Conservation (phyloP, 176 grass and related monocot genomes). For the Juncus inflexus region DNA sequence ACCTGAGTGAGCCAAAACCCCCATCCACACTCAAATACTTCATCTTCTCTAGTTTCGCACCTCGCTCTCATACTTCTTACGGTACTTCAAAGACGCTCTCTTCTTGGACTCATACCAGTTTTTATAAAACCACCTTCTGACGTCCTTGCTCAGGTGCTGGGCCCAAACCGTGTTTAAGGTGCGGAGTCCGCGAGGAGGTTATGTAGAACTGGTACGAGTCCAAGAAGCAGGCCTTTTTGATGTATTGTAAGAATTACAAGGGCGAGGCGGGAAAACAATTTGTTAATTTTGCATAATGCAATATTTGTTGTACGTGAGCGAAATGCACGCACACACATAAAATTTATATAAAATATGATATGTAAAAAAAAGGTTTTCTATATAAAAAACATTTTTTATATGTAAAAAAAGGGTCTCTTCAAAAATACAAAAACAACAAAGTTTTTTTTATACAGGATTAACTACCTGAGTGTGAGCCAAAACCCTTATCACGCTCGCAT, state of each 20-base stretch:
- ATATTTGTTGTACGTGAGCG: too few relatives aligned
- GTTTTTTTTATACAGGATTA: too few relatives aligned
- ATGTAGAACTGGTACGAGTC: too few relatives aligned
- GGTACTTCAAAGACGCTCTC: conserved; percentile 80
- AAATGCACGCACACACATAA: too few relatives aligned
- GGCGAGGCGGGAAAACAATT: too few relatives aligned
- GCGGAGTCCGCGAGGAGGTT: conserved; percentile 44
- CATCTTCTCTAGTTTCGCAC: conserved; percentile 79
- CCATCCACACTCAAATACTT: conserved; percentile 70
- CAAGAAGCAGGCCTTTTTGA: too few relatives aligned
- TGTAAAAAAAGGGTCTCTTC: too few relatives aligned
- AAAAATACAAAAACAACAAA: background rate
- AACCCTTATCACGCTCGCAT: conserved; percentile 71
- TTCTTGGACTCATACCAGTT: conserved; percentile 97
- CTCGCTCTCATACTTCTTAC: conserved; percentile 65
- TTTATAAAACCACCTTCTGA: conserved; percentile 84
- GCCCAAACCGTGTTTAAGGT: conserved; percentile 80
- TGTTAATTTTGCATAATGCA: too few relatives aligned
- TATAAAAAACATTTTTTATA: too few relatives aligned
- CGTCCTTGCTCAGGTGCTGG: conserved; percentile 91
- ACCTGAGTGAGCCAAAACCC: conserved; percentile 88
- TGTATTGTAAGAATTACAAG: too few relatives aligned
- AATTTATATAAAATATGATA: too few relatives aligned
- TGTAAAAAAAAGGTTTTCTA: too few relatives aligned
- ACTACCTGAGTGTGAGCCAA: conserved; percentile 66